These are phyloP conservation scores for Vitis hybrid DNA, from an alignment of 177 flowering plant genomes.

Conservation along the genomic window DNA sequence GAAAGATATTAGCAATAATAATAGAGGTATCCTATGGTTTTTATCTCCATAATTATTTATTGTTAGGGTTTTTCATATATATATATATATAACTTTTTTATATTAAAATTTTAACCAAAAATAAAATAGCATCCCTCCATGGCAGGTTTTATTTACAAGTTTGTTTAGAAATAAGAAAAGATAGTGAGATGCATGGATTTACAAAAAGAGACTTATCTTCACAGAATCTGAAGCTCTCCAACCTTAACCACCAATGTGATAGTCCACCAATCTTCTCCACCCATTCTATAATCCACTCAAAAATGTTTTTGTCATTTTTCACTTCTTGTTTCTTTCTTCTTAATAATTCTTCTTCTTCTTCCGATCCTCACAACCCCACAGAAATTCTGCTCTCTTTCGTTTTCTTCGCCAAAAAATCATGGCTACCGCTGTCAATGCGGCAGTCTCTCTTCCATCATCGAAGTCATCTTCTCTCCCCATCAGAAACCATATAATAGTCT, in stretches of 20 bases:
- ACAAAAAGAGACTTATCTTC: background rate
- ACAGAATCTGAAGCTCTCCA: slow-evolving; percentile 2
- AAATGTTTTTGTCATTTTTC: background rate
- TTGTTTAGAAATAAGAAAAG: too few relatives aligned
- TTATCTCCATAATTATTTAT: too few relatives aligned
- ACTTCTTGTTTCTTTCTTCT: background rate
- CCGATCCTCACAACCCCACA: background rate
- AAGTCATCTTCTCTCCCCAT: slow-evolving; percentile 12
- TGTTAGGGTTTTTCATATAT: too few relatives aligned
- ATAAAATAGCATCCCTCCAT: too few relatives aligned
- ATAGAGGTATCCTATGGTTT: fast-evolving
- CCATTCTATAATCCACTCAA: slow-evolving; percentile 3
- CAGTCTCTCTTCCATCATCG: slow-evolving; percentile 15
- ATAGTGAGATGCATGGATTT: too few relatives aligned
- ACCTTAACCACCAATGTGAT: background rate
- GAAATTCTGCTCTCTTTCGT: background rate
- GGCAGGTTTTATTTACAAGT: too few relatives aligned
- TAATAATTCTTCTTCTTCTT: background rate
- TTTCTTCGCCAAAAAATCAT: background rate
- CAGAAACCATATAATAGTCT: slow-evolving; percentile 5
- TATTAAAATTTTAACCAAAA: too few relatives aligned
- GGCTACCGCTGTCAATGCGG: slow-evolving; percentile 18
- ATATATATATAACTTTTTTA: too few relatives aligned
- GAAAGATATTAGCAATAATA: too few relatives aligned
- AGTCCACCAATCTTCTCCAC: background rate